Evolutionary conservation across 371 early-diverging fungal genomes (phyloP).

Genomic region (Aphelidium insulamus): DNA sequence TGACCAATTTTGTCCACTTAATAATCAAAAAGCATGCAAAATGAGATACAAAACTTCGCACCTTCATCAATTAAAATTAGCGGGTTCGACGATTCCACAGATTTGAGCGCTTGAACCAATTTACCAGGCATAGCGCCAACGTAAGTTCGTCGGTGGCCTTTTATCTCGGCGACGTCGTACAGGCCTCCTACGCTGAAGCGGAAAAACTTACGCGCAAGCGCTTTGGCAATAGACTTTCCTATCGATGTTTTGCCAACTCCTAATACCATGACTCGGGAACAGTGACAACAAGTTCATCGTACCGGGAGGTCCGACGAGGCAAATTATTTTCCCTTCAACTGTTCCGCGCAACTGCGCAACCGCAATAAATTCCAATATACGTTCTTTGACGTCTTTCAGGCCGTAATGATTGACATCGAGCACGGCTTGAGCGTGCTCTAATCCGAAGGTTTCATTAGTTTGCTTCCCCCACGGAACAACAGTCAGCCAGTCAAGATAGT

Average conservation of each 20-base stretch:
- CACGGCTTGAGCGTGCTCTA: conserved; percentile 53
- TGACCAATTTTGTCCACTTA: conserved; percentile 27
- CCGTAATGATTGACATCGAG: conserved; percentile 96
- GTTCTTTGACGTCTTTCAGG: conserved; percentile 92
- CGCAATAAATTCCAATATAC: conserved; percentile 93
- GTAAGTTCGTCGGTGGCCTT: conserved; percentile 94
- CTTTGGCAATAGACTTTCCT: conserved; percentile 87
- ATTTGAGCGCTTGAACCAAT: conserved; percentile 88
- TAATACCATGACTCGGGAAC: too few species aligned
- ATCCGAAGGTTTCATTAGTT: conserved; percentile 68
- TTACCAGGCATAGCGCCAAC: conserved; percentile 98
- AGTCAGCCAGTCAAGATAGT: conserved; percentile 95
- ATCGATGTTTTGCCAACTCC: conserved; percentile 94
- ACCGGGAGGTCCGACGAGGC: conserved; percentile 86
- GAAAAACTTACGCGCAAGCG: conserved; percentile 79
- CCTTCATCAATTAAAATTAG: conserved; percentile 86
- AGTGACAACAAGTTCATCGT: neutral
- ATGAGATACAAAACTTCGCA: too few species aligned
- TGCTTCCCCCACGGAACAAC: conserved; percentile 91
- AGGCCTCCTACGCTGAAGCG: conserved; percentile 91
- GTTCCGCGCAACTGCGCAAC: conserved; percentile 85
- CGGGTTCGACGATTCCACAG: conserved; percentile 90
- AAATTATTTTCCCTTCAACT: conserved; percentile 89
- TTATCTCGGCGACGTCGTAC: conserved; percentile 92
- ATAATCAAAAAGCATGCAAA: neutral